These are phyloP conservation scores for Tubosaeta sp. DNA, from an alignment of 768 basidiomycete species.

Conservation along the genomic window DNA sequence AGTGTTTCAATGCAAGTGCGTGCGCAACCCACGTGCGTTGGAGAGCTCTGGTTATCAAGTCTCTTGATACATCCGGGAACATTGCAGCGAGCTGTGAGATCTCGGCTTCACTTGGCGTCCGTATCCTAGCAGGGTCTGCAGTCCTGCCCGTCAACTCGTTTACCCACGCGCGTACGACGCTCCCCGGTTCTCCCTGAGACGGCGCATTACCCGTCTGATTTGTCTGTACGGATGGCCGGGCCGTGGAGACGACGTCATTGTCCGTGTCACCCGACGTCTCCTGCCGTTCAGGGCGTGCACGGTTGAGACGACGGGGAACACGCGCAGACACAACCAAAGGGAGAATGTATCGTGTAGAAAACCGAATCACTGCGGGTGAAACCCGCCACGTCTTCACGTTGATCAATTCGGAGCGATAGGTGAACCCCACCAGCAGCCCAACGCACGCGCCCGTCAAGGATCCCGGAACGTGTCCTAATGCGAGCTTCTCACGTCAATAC, in stretches of 20 bases:
- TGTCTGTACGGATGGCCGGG: constrained; percentile 35
- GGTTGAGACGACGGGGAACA: constrained; percentile 61
- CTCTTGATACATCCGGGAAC: constrained; percentile 78
- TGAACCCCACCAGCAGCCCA: constrained; percentile 66
- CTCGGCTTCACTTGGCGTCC: constrained; percentile 73
- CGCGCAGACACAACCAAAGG: constrained; percentile 67
- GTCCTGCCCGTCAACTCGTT: constrained; percentile 69
- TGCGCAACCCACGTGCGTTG: constrained; percentile 65
- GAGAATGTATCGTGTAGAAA: constrained; percentile 53
- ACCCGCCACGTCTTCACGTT: constrained; percentile 78
- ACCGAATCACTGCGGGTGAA: constrained; percentile 50
- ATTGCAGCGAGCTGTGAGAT: constrained; percentile 69
- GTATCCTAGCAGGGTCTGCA: constrained; percentile 53
- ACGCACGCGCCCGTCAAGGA: constrained; percentile 58
- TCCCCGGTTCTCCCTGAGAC: constrained; percentile 25
- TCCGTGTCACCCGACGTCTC: constrained; percentile 19
- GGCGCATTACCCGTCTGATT: constrained; percentile 19
- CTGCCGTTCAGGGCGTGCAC: constrained; percentile 63
- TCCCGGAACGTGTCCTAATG: constrained; percentile 61
- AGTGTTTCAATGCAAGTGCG: not conserved
- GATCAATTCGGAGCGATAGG: constrained; percentile 81
- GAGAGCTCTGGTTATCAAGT: constrained; percentile 69
- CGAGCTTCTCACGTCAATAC: constrained; percentile 46
- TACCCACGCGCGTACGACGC: constrained; percentile 74
- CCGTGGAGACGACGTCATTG: constrained; percentile 64